phyloP scores from a whole-genome alignment of 805 yeast genomes.

The Metahyphopichia silvanorum region DNA sequence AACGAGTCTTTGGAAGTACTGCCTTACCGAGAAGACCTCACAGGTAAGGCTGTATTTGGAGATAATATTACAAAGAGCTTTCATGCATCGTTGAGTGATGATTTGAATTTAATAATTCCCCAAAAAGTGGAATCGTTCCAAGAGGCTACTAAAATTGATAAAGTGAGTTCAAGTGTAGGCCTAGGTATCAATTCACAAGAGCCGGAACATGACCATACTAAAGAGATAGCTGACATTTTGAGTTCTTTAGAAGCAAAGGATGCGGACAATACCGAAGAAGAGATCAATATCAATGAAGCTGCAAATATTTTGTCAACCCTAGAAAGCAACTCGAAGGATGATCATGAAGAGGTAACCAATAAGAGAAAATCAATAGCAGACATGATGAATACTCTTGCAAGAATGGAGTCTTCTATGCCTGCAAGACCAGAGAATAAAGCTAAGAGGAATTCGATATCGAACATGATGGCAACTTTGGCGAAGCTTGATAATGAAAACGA shows the following conservation, averaged over 20 bases:
- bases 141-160: conserved; percentile 6
- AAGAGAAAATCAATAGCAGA: conserved; percentile 13
- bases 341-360: conserved; percentile 6
- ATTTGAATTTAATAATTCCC: conserved; percentile 10
- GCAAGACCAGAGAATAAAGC: no score
- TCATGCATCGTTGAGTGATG: conserved; percentile 21
- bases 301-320: no score
- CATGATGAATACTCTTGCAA: conserved; percentile 17
- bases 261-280: conserved; percentile 4
- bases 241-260: conserved; percentile 8
- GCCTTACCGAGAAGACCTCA: no score
- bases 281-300: no score
- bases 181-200: conserved; percentile 5
- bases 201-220: not conserved
- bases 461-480: conserved; percentile 30
- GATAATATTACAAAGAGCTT: conserved; percentile 14
- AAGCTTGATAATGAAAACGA: conserved; percentile 9
- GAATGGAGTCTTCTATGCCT: no score
- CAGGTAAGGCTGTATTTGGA: conserved; percentile 6
- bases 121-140: conserved; percentile 13
- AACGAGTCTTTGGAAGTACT: conserved; percentile 2
- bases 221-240: conserved; percentile 13
- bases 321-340: conserved; percentile 9
- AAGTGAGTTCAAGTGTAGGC: no score
- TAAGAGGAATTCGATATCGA: conserved; percentile 26